These are phyloP conservation scores for Lactarius sp. DNA, from an alignment of 768 basidiomycete species.

Conservation along the genomic window DNA sequence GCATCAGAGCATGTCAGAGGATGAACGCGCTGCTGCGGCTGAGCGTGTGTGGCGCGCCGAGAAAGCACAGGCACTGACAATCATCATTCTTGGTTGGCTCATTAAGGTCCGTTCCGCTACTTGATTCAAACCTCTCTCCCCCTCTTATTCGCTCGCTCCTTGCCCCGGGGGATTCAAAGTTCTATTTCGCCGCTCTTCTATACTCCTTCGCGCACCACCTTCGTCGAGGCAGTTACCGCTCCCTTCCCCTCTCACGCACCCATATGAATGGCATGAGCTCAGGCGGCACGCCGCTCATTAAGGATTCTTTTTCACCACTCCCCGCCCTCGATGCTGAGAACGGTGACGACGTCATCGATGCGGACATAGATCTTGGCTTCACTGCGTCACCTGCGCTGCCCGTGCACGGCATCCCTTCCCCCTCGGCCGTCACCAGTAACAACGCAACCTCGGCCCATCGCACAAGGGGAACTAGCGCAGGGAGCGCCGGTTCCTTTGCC, in stretches of 20 bases:
- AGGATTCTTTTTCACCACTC: conserved; percentile 36
- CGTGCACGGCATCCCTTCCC: conserved; percentile 40
- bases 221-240: conserved; percentile 83
- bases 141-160: not conserved
- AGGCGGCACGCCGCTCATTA: conserved; percentile 12
- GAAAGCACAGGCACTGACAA: conserved; percentile 70
- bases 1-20: conserved; percentile 52
- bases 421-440: conserved; percentile 1
- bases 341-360: conserved; percentile 44
- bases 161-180: conserved; percentile 38
- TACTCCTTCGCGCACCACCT: conserved; percentile 95
- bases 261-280: not conserved
- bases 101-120: conserved; percentile 59
- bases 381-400: conserved; percentile 41
- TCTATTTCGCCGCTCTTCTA: conserved; percentile 85
- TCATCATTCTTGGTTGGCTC: conserved; percentile 82
- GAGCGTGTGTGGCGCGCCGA: conserved; percentile 85
- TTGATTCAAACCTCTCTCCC: not conserved
- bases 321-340: conserved; percentile 28
- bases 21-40: conserved; percentile 66
- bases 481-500: conserved; percentile 38
- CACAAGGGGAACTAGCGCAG: conserved; percentile 38
- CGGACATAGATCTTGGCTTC: conserved; percentile 58
- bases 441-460: conserved; percentile 22
- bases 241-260: conserved; percentile 50